phyloP scores from a whole-genome alignment of 2,329 filamentous ascomycete species.

The Pseudogymnoascus sp. region DNA sequence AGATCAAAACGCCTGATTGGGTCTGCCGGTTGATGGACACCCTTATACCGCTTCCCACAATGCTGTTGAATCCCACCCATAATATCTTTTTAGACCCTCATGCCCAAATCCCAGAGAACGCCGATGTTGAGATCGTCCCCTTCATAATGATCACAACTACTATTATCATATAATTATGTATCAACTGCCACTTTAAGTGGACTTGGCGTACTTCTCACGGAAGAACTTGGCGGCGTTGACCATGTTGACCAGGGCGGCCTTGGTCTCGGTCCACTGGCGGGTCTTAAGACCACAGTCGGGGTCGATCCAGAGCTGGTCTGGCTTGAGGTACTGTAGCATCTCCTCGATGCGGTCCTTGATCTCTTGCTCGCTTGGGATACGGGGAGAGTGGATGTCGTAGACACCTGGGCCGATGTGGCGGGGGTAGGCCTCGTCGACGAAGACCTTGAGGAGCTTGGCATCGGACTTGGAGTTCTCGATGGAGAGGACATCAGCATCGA shows the following conservation, averaged over 20 bases:
- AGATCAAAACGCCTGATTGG: neutral
- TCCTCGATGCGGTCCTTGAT: constrained; percentile 96
- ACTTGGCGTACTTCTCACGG: constrained; percentile 78
- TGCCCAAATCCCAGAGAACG: constrained; percentile 27
- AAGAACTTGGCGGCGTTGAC: constrained; percentile 96
- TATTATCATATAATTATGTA: constrained; percentile 3
- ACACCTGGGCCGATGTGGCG: constrained; percentile 98
- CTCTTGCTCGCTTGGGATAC: constrained; percentile 94
- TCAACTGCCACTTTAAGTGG: constrained; percentile 23
- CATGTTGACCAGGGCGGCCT: constrained; percentile 92
- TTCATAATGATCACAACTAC: constrained; percentile 12
- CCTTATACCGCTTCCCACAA: constrained; percentile 7
- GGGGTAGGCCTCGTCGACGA: constrained; percentile 93
- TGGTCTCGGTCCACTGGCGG: constrained; percentile 96
- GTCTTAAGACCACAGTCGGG: constrained; percentile 99
- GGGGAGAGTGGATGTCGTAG: constrained; percentile 99
- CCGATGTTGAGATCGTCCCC: constrained; percentile 43
- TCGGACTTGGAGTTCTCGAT: constrained; percentile 99
- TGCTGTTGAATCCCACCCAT: constrained; percentile 10
- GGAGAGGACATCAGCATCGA: constrained; percentile 95
- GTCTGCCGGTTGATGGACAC: constrained; percentile 7
- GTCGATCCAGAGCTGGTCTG: constrained; percentile 99
- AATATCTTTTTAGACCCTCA: constrained; percentile 23
- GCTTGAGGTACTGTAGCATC: constrained; percentile 96
- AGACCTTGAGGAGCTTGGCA: constrained; percentile 97